Percentiles rank a stretch among this genome's conserved stretches.
Conservation (phyloP, 2,329 filamentous ascomycete species). For the Chalaropsis ovoidea region DNA sequence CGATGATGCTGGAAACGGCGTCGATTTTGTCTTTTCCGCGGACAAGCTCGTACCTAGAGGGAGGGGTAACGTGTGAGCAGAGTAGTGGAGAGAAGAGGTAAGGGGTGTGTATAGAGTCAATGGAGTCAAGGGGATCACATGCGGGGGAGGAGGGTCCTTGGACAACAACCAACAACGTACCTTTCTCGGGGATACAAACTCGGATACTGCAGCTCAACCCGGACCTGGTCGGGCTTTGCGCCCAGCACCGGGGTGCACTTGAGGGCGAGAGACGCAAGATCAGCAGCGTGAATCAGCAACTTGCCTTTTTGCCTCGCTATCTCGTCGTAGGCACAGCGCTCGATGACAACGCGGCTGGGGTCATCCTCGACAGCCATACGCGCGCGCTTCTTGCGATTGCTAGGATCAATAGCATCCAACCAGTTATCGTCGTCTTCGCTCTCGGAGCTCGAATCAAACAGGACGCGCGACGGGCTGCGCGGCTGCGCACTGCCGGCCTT, state of each 20-base stretch:
- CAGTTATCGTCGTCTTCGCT: conserved; percentile 45
- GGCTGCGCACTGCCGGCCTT: conserved; percentile 34
- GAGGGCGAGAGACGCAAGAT: conserved; percentile 44
- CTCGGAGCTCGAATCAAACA: conserved; percentile 44
- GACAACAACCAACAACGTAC: conserved; percentile 33
- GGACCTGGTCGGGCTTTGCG: conserved; percentile 43
- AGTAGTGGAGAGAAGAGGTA: conserved; percentile 19
- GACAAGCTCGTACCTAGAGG: conserved; percentile 57
- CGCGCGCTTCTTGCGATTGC: conserved; percentile 37
- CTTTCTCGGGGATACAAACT: conserved; percentile 59
- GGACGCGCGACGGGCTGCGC: conserved; percentile 41
- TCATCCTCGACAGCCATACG: conserved; percentile 22
- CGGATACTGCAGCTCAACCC: conserved; percentile 72
- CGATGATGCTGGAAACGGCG: conserved; percentile 61
- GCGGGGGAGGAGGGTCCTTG: no score
- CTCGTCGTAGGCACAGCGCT: conserved; percentile 19
- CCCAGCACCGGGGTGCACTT: conserved; percentile 44
- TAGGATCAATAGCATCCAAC: conserved; percentile 37
- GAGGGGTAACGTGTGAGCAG: not conserved
- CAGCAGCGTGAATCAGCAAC: conserved; percentile 48
- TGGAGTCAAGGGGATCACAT: no score
- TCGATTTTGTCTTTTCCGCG: conserved; percentile 70
- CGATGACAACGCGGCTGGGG: conserved; percentile 19
- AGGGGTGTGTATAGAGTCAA: conserved; percentile 5
- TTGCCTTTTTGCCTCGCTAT: conserved; percentile 32